phyloP scores from a whole-genome alignment of 2,329 filamentous ascomycete genomes.

The Rutstroemia sp. region DNA sequence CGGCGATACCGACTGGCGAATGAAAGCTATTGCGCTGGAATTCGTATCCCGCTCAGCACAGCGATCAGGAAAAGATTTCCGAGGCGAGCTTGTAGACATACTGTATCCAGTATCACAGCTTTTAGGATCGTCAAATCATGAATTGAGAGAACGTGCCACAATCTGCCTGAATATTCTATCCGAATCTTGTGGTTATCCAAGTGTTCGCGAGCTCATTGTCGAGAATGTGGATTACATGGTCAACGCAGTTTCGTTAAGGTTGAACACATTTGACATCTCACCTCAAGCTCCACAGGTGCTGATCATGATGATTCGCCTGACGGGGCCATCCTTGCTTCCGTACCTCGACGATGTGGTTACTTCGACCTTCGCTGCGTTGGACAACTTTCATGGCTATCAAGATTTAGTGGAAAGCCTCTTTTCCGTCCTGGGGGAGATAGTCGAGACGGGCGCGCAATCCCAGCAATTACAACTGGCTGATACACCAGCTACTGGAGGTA shows the following conservation, averaged over 20 bases:
- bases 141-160: slow-evolving; percentile 74
- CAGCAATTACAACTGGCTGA: slow-evolving; percentile 35
- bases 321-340: slow-evolving; percentile 72
- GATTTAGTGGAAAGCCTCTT: slow-evolving; percentile 81
- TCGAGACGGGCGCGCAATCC: slow-evolving; percentile 68
- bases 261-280: slow-evolving; percentile 88
- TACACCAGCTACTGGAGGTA: slow-evolving; percentile 30
- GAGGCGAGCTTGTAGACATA: slow-evolving; percentile 80
- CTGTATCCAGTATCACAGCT: slow-evolving; percentile 89
- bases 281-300: slow-evolving; percentile 86
- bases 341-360: slow-evolving; percentile 88
- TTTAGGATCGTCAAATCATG: slow-evolving; percentile 61
- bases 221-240: slow-evolving; percentile 95
- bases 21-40: slow-evolving; percentile 75
- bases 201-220: slow-evolving; percentile 72
- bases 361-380: slow-evolving; percentile 86
- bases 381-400: slow-evolving; percentile 91
- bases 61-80: slow-evolving; percentile 60
- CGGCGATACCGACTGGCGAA: slow-evolving; percentile 54
- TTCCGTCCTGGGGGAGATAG: slow-evolving; percentile 71
- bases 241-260: slow-evolving; percentile 79
- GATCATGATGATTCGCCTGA: slow-evolving; percentile 87
- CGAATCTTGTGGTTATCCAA: slow-evolving; percentile 62
- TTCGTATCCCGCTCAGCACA: slow-evolving; percentile 69
- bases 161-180: slow-evolving; percentile 77